Conservation (phyloP, 495 filamentous ascomycete genomes). For the Penicillium ochrochloron region DNA sequence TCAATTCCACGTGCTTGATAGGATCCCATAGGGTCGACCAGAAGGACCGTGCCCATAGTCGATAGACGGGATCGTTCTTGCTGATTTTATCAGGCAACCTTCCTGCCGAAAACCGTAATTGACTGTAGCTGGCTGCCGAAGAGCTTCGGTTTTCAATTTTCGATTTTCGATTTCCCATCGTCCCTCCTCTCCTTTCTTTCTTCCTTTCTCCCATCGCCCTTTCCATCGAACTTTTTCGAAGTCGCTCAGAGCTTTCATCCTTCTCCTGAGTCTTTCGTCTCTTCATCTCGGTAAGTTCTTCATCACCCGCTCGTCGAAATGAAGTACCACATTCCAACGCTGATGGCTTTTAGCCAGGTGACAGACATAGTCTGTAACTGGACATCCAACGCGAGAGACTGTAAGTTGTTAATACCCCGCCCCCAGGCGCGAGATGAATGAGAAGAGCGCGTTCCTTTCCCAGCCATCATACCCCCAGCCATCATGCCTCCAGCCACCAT, state of each 20-base stretch:
- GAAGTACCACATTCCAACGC: constrained; percentile 46
- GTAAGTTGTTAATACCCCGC: constrained; percentile 20
- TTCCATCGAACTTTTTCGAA: neutral
- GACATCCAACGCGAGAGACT: constrained; percentile 25
- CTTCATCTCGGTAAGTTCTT: constrained; percentile 13
- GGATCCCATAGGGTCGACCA: neutral
- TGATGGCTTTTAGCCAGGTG: constrained; percentile 42
- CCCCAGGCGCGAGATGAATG: neutral
- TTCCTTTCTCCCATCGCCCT: neutral
- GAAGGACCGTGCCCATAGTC: neutral
- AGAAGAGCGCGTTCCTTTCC: neutral
- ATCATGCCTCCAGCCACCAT: neutral
- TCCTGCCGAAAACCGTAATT: neutral
- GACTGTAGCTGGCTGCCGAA: neutral
- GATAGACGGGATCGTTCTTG: neutral
- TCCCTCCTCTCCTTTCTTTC: neutral
- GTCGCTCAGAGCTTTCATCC: neutral
- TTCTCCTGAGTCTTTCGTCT: neutral
- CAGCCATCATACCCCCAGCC: neutral
- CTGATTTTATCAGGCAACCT: neutral
- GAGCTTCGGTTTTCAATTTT: neutral
- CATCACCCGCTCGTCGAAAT: constrained; percentile 25
- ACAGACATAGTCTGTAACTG: constrained; percentile 36
- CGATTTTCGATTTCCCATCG: neutral
- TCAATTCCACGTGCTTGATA: neutral